Evolutionary conservation across 306 rosid genomes (phyloP).

Genomic region (Quercus suber): DNA sequence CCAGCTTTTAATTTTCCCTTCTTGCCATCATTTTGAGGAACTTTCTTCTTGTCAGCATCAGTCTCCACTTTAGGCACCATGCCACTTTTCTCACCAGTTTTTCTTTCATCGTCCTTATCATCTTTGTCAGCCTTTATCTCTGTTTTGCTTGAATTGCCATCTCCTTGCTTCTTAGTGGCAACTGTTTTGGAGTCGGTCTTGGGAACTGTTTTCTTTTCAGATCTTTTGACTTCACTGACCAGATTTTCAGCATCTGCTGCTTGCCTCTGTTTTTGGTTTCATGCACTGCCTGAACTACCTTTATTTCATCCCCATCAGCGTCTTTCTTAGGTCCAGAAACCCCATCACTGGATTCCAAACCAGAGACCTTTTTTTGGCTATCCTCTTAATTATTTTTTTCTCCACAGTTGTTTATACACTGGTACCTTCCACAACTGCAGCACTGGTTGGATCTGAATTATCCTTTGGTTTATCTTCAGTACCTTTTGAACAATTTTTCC

Average conservation of each 20-base stretch:
- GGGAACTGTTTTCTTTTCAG: conserved; percentile 33
- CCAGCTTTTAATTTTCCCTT: conserved; percentile 53
- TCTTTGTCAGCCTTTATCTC: conserved; percentile 44
- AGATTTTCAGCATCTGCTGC: conserved; percentile 35
- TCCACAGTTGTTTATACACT: conserved; percentile 53
- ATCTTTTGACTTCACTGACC: conserved; percentile 30
- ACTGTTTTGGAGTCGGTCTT: conserved; percentile 48
- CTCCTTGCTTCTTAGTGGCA: conserved; percentile 31
- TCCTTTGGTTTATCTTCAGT: conserved; percentile 49
- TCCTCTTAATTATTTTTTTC: conserved; percentile 88
- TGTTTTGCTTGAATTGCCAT: conserved; percentile 29
- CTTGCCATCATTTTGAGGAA: conserved; percentile 46
- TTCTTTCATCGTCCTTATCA: conserved; percentile 45
- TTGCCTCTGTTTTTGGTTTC: conserved; percentile 32
- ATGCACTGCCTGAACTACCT: conserved; percentile 29
- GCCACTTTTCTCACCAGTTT: conserved; percentile 38
- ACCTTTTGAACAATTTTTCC: conserved; percentile 39
- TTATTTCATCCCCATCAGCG: conserved; percentile 30
- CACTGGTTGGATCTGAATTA: conserved; percentile 38
- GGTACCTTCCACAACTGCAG: conserved; percentile 33
- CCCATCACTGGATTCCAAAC: conserved; percentile 36
- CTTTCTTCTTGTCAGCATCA: conserved; percentile 46
- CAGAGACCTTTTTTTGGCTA: conserved; percentile 65
- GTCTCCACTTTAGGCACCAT: conserved; percentile 29
- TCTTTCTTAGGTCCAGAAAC: conserved; percentile 37